Percentiles rank a stretch among this genome's conserved stretches.
Evolutionary conservation across 805 yeast genomes (phyloP).

Genomic region (Yamadazyma sp.): DNA sequence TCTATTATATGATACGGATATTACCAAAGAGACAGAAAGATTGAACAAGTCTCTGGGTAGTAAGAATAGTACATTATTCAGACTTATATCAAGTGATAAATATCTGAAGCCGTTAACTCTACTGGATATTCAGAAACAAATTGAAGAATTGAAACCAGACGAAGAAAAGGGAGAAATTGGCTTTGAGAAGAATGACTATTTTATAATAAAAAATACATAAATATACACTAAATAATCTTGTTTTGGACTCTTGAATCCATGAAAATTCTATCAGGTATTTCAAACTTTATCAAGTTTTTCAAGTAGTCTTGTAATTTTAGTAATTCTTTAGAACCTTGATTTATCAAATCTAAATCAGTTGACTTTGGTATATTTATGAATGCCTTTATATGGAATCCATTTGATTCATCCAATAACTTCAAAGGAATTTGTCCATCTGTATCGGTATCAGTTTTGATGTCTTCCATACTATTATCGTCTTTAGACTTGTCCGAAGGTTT

Average conservation of each 20-base stretch:
- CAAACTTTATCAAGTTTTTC: slow-evolving; percentile 63
- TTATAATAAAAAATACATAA: slow-evolving; percentile 5
- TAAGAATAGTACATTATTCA: slow-evolving; percentile 25
- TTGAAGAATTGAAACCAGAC: slow-evolving; percentile 10
- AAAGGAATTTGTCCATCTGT: slow-evolving; percentile 31
- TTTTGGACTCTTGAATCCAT: slow-evolving; percentile 70
- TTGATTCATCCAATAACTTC: slow-evolving; percentile 49
- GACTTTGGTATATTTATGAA: slow-evolving; percentile 67
- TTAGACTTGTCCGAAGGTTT: slow-evolving; percentile 10
- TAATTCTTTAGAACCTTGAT: slow-evolving; percentile 62
- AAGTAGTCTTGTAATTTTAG: slow-evolving; percentile 62
- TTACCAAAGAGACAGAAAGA: background rate
- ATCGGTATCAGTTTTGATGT: slow-evolving; percentile 12
- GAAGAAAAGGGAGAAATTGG: slow-evolving; percentile 24
- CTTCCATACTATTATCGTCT: slow-evolving; percentile 16
- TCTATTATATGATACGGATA: slow-evolving; percentile 24
- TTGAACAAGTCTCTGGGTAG: slow-evolving; percentile 3
- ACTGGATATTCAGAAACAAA: slow-evolving; percentile 13
- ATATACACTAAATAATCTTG: background rate
- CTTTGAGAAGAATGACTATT: slow-evolving; percentile 11
- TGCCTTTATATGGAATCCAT: slow-evolving; percentile 57
- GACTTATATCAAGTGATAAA: slow-evolving; percentile 31
- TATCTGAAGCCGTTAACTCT: slow-evolving; percentile 23
- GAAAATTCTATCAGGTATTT: slow-evolving; percentile 70
- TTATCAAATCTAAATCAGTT: slow-evolving; percentile 72